Percentiles rank a stretch among this genome's conserved stretches.
Conservation (phyloP, 1,139 yeast species). For the Geotrichum carabidarum region DNA sequence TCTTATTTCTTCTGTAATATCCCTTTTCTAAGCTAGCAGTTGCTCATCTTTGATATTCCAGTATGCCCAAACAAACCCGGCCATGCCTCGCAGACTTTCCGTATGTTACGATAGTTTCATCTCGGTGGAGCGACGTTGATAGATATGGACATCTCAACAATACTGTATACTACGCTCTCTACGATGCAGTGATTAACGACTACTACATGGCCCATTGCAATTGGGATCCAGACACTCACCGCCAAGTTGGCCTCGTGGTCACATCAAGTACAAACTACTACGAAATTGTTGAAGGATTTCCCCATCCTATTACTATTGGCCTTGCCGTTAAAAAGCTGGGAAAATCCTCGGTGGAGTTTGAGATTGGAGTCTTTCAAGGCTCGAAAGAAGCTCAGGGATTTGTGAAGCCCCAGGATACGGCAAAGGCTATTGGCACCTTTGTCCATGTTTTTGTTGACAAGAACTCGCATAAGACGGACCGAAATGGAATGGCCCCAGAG, state of each 20-base stretch:
- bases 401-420: conserved; percentile 14
- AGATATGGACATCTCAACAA: conserved; percentile 35
- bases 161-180: conserved; percentile 32
- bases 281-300: conserved; percentile 32
- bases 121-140: conserved; percentile 35
- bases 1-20: not conserved
- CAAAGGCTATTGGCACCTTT: conserved; percentile 33
- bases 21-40: no score
- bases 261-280: conserved; percentile 32
- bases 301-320: conserved; percentile 31
- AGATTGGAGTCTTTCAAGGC: conserved; percentile 33
- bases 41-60: not conserved
- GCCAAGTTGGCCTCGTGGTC: conserved; percentile 32
- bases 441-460: conserved; percentile 34
- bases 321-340: conserved; percentile 32
- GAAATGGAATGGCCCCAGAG: not conserved
- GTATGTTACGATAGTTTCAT: conserved; percentile 23
- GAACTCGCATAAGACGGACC: conserved; percentile 26
- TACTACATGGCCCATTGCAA: conserved; percentile 31
- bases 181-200: conserved; percentile 32
- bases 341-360: conserved; percentile 32
- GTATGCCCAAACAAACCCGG: conserved; percentile 18
- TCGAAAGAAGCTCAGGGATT: conserved; percentile 2
- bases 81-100: conserved; percentile 25
- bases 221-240: conserved; percentile 24